phyloP scores from a whole-genome alignment of 192 early-diverging fungal genomes.

The Thoreauomyces humboldtii region DNA sequence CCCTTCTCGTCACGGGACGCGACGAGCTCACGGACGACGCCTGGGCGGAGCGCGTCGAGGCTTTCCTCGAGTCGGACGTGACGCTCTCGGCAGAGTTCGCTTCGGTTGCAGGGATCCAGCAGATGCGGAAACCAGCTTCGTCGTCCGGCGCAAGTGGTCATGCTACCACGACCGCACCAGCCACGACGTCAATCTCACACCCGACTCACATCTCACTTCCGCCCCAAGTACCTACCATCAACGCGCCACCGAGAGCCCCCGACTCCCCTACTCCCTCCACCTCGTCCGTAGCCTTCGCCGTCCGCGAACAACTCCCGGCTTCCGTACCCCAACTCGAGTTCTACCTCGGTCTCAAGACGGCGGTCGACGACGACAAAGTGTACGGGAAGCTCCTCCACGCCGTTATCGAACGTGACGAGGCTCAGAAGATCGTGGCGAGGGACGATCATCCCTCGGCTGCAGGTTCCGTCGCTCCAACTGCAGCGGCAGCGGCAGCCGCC shows the following conservation, averaged over 20 bases:
- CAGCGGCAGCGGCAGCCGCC: not conserved
- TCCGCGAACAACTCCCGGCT: conserved; percentile 14
- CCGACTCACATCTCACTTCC: not conserved
- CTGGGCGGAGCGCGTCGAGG: conserved; percentile 25
- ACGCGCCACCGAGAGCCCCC: not conserved
- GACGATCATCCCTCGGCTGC: not conserved
- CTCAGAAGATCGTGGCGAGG: not conserved
- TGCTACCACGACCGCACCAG: not conserved
- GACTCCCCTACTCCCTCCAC: not conserved
- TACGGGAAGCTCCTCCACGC: conserved; percentile 24
- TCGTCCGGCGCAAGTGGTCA: not conserved
- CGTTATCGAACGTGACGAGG: conserved; percentile 14
- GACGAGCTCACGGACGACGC: conserved; percentile 10
- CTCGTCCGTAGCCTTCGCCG: not conserved
- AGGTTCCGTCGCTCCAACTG: not conserved
- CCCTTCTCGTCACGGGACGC: not conserved
- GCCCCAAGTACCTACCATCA: not conserved
- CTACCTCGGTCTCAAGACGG: conserved; percentile 12
- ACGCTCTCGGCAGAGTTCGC: conserved; percentile 12
- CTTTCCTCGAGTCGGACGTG: conserved; percentile 3
- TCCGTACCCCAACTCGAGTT: conserved; percentile 1
- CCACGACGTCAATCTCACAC: not conserved
- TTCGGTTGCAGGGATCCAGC: not conserved
- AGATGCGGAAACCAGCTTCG: conserved; percentile 4
- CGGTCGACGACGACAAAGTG: conserved; percentile 23